A percentile compares a stretch with the other conserved stretches of the same genome.
Evolutionary conservation across 768 basidiomycete species (phyloP).

Genomic region (Phylloporus arenicola): DNA sequence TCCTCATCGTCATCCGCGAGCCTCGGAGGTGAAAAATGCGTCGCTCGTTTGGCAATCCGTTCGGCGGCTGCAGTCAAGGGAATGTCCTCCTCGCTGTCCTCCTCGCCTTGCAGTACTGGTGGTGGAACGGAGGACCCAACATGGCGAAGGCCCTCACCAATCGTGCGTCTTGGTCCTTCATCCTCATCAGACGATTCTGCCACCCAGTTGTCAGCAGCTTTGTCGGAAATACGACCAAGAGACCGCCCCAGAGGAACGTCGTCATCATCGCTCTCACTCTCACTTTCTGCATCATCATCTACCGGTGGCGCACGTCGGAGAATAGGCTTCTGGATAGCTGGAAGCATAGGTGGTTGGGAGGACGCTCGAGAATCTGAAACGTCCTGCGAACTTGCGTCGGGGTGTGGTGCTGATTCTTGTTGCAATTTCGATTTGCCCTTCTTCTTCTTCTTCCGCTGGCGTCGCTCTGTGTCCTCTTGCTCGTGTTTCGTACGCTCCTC

Average conservation of each 20-base stretch:
- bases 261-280: constrained; percentile 48
- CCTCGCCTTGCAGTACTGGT: constrained; percentile 24
- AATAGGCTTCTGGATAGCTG: constrained; percentile 32
- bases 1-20: constrained; percentile 47
- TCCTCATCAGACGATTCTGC: constrained; percentile 64
- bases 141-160: constrained; percentile 54
- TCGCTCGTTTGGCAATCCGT: constrained; percentile 46
- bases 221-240: constrained; percentile 17
- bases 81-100: constrained; percentile 75
- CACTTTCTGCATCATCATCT: constrained; percentile 42
- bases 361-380: constrained; percentile 13
- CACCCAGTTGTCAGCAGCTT: constrained; percentile 36
- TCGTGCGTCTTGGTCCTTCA: constrained; percentile 46
- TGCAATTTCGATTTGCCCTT: constrained; percentile 44
- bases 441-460: constrained; percentile 32
- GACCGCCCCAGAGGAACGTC: constrained; percentile 20
- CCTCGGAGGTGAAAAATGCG: constrained; percentile 20
- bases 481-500: constrained; percentile 45
- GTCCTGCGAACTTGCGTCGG: constrained; percentile 32
- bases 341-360: constrained; percentile 28
- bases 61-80: constrained; percentile 65
- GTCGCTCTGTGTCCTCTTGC: constrained; percentile 39
- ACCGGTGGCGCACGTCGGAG: constrained; percentile 27
- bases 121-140: constrained; percentile 6
- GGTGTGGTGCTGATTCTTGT: constrained; percentile 30